phyloP scores from a whole-genome alignment of 2,329 filamentous ascomycete genomes.

The Cladophialophora bantiana region DNA sequence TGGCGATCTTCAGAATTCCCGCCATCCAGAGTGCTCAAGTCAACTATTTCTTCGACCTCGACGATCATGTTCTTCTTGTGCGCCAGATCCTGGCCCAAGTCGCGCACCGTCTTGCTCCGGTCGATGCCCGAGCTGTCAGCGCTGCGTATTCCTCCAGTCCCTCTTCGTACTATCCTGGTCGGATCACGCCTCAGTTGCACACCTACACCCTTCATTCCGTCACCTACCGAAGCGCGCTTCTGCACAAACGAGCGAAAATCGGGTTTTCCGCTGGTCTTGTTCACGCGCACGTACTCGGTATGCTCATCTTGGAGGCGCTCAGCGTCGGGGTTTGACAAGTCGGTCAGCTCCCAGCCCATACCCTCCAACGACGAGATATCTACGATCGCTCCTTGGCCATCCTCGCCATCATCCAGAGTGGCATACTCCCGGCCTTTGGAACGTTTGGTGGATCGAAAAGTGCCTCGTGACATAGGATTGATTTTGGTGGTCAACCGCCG shows the following conservation, averaged over 20 bases:
- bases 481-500: conserved; percentile 36
- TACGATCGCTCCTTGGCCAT: conserved; percentile 25
- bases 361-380: conserved; percentile 41
- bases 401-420: conserved; percentile 34
- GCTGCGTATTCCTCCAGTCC: conserved; percentile 5
- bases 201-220: conserved; percentile 39
- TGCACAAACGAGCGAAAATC: conserved; percentile 36
- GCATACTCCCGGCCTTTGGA: conserved; percentile 36
- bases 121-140: conserved; percentile 27
- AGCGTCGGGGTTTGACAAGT: conserved; percentile 30
- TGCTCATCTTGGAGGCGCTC: conserved; percentile 21
- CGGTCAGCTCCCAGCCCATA: conserved; percentile 39
- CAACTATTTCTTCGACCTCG: conserved; percentile 51
- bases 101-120: conserved; percentile 41
- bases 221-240: conserved; percentile 36
- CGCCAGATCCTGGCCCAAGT: conserved; percentile 52
- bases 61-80: conserved; percentile 54
- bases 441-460: conserved; percentile 32
- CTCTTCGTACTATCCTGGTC: conserved; percentile 27
- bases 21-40: conserved; percentile 52
- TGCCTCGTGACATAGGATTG: conserved; percentile 28
- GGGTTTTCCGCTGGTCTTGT: conserved; percentile 21
- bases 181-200: conserved; percentile 38
- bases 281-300: conserved; percentile 31
- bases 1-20: conserved; percentile 26